Percentiles rank a stretch among this genome's conserved stretches.
phyloP scores from a whole-genome alignment of 768 basidiomycete species.

The Boletus pseudopeckii region DNA sequence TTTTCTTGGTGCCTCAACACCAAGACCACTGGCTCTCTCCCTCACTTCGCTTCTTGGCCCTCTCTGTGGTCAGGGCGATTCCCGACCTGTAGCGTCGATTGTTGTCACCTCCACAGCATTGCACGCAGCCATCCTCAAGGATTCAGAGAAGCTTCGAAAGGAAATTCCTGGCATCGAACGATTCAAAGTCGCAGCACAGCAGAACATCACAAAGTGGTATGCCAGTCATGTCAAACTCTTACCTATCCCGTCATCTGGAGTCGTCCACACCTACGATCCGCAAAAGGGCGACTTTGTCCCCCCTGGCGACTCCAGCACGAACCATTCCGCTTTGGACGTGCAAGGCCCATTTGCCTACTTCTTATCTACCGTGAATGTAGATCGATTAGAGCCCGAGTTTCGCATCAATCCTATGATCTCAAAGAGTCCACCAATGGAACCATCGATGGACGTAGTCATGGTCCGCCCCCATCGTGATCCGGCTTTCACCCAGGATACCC shows the following conservation, averaged over 20 bases:
- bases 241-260: slow-evolving; percentile 37
- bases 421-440: slow-evolving; percentile 40
- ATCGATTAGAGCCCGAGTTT: slow-evolving; percentile 82
- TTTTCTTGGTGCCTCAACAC: slow-evolving; percentile 39
- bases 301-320: slow-evolving; percentile 34
- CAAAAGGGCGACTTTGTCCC: slow-evolving; percentile 43
- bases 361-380: slow-evolving; percentile 75
- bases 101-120: slow-evolving; percentile 86
- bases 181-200: slow-evolving; percentile 80
- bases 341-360: slow-evolving; percentile 86
- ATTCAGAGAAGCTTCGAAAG: slow-evolving; percentile 72
- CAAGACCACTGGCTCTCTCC: slow-evolving; percentile 51
- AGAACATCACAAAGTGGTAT: slow-evolving; percentile 76
- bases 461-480: slow-evolving; percentile 71
- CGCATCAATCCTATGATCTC: slow-evolving; percentile 66
- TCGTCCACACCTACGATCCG: slow-evolving; percentile 63
- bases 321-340: slow-evolving; percentile 42
- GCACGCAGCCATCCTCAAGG: slow-evolving; percentile 80
- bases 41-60: slow-evolving; percentile 44
- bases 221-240: slow-evolving; percentile 54
- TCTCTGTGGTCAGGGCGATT: slow-evolving; percentile 14
- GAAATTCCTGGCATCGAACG: slow-evolving; percentile 75
- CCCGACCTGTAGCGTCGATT: slow-evolving; percentile 46
- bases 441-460: slow-evolving; percentile 69
- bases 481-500: slow-evolving; percentile 38